Evolutionary conservation across 75 land plant genomes (phyloP).

Genomic region (Pinus taeda): DNA sequence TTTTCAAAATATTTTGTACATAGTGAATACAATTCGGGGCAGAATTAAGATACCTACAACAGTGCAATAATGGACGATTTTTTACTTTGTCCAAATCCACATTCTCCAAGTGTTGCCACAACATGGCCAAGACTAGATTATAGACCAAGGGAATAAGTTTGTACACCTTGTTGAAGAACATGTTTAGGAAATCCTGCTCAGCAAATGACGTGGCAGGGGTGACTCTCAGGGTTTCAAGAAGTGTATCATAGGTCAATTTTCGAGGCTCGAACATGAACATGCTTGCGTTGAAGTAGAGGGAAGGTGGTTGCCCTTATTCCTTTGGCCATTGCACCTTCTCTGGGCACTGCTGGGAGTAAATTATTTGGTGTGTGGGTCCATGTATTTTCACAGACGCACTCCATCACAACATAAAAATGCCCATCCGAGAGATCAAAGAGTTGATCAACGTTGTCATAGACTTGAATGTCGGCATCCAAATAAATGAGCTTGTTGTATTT

Average conservation of each 20-base stretch:
- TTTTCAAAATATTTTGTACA: background rate
- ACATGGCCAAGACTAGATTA: conserved; percentile 53
- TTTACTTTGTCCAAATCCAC: conserved; percentile 43
- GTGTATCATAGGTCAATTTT: conserved; percentile 14
- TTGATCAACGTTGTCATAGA: conserved; percentile 11
- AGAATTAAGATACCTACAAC: conserved; percentile 26
- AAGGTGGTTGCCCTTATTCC: conserved; percentile 25
- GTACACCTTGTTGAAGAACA: conserved; percentile 45
- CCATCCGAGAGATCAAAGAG: conserved; percentile 10
- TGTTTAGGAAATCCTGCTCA: conserved; percentile 66
- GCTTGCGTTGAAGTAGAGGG: conserved; percentile 62
- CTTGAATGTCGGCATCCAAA: conserved; percentile 17
- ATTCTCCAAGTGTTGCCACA: conserved; percentile 58
- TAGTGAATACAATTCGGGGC: background rate
- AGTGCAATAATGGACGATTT: conserved; percentile 61
- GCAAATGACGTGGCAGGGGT: conserved; percentile 56
- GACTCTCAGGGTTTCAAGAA: conserved; percentile 29
- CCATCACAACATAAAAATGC: conserved; percentile 12
- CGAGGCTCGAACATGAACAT: conserved; percentile 56
- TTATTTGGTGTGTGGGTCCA: background rate
- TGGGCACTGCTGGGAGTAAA: conserved; percentile 42
- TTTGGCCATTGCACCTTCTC: conserved; percentile 38
- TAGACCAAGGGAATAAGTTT: conserved; percentile 36
- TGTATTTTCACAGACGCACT: conserved; percentile 14
- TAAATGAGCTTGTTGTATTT: conserved; percentile 11